A percentile compares a stretch with the other conserved stretches of the same genome.
These are phyloP conservation scores for Trichoderma erinaceum DNA, from an alignment of 495 filamentous ascomycete species.

Conservation along the genomic window DNA sequence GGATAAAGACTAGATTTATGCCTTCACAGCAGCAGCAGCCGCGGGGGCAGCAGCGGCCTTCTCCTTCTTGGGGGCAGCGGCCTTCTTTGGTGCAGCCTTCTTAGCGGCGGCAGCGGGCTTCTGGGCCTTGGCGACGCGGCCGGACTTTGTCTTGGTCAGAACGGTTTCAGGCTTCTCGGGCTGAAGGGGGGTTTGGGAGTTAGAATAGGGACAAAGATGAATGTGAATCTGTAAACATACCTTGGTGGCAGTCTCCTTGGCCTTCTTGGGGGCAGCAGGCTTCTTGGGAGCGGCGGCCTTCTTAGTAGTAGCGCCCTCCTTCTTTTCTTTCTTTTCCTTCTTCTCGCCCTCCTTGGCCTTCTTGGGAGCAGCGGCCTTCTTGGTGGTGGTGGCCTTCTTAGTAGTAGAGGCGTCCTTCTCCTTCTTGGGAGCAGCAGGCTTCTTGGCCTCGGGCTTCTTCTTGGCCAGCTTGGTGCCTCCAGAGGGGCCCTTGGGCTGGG, in stretches of 20 bases:
- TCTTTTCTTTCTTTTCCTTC: slow-evolving; percentile 42
- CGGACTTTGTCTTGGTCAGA: slow-evolving; percentile 83
- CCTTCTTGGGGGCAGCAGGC: slow-evolving; percentile 29
- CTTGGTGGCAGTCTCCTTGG: slow-evolving; percentile 30
- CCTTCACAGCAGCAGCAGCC: slow-evolving; percentile 27
- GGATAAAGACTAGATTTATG: slow-evolving; percentile 1
- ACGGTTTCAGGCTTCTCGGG: slow-evolving; percentile 56
- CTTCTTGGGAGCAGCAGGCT: slow-evolving; percentile 37
- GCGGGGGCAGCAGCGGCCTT: slow-evolving; percentile 41
- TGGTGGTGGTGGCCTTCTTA: slow-evolving; percentile 45
- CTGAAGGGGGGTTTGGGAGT: slow-evolving; percentile 7
- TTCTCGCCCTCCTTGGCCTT: slow-evolving; percentile 30
- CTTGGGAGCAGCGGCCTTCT: slow-evolving; percentile 45
- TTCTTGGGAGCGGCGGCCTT: slow-evolving; percentile 32
- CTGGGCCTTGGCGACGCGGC: slow-evolving; percentile 69
- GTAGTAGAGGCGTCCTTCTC: slow-evolving; percentile 37
- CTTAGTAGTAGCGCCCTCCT: slow-evolving; percentile 51
- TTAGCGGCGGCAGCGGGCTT: slow-evolving; percentile 45
- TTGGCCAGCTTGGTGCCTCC: slow-evolving; percentile 95
- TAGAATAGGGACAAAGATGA: slow-evolving; percentile 4
- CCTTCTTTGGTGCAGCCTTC: slow-evolving; percentile 54
- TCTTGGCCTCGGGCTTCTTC: slow-evolving; percentile 47
- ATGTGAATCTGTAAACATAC: slow-evolving; percentile 2
- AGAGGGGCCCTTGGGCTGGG: slow-evolving; percentile 90
- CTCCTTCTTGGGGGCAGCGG: slow-evolving; percentile 57